Conservation (phyloP, 257 asterid genomes). For the Fraxinus americana region DNA sequence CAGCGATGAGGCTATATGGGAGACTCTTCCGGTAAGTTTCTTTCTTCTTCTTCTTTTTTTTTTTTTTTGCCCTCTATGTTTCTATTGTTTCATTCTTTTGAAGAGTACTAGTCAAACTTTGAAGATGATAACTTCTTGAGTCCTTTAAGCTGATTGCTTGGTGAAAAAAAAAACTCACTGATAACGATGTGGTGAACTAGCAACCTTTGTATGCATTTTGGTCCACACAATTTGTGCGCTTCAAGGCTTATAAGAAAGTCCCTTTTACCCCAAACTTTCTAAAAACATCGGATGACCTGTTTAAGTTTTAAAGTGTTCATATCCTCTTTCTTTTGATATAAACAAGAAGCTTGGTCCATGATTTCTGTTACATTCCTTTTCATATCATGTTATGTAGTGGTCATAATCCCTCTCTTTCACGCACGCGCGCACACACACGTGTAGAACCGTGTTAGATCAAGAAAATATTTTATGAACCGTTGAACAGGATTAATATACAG, state of each 20-base stretch:
- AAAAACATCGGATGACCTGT: not conserved
- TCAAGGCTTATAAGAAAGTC: not conserved
- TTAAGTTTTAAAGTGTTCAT: not conserved
- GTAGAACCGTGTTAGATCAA: too few species aligned
- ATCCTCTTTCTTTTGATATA: not conserved
- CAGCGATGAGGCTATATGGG: conserved; percentile 95
- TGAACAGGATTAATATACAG: not conserved
- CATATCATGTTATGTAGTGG: not conserved
- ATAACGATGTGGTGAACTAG: not conserved
- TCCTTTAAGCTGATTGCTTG: not conserved
- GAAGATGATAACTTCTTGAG: conserved; percentile 4
- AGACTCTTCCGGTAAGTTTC: conserved; percentile 90
- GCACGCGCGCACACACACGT: too few species aligned
- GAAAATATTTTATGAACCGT: too few species aligned
- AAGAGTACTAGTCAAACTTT: not conserved
- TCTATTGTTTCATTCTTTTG: not conserved
- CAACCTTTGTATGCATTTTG: not conserved
- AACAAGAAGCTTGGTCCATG: not conserved
- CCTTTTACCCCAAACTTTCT: not conserved
- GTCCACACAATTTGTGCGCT: not conserved
- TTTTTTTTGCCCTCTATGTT: not conserved
- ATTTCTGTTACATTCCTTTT: not conserved
- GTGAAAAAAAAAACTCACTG: not conserved
- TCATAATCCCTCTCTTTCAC: not conserved
- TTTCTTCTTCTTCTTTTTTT: not conserved